Conservation (phyloP, 2,329 filamentous ascomycete genomes). For the Pestalotiopsis sp. region DNA sequence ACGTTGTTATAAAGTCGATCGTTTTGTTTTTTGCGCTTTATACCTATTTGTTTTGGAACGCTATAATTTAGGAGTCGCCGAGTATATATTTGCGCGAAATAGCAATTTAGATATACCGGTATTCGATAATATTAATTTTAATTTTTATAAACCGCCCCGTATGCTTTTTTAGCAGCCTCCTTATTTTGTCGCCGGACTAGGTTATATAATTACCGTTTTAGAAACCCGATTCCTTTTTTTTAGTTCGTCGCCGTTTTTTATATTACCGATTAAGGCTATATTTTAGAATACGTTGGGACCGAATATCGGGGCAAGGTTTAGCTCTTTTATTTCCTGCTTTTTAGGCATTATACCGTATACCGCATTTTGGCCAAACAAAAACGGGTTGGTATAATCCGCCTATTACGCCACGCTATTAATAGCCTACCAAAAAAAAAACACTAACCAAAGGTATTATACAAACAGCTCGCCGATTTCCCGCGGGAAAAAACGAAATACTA, state of each 20-base stretch:
- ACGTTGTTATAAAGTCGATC: no score
- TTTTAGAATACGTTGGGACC: no score
- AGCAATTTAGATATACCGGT: not conserved
- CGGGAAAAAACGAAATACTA: not conserved
- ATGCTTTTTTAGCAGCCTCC: not conserved
- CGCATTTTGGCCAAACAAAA: not conserved
- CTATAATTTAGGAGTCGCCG: no score
- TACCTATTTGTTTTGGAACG: no score
- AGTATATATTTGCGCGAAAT: not conserved
- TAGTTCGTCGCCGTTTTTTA: no score
- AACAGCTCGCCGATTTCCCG: not conserved
- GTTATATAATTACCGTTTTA: no score
- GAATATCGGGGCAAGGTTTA: not conserved
- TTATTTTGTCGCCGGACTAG: not conserved
- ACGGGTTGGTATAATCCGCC: not conserved
- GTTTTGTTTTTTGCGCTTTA: no score
- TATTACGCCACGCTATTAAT: not conserved
- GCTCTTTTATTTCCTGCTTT: not conserved
- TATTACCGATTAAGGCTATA: no score
- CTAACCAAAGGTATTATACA: not conserved
- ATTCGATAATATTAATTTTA: not conserved
- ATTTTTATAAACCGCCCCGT: not conserved
- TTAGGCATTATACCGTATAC: not conserved
- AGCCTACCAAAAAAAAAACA: not conserved
- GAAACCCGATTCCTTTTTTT: no score